Percentiles rank a stretch among this genome's conserved stretches.
These are phyloP conservation scores for Pseudogymnoascus sp. DNA, from an alignment of 2,329 filamentous ascomycete species.

Conservation along the genomic window DNA sequence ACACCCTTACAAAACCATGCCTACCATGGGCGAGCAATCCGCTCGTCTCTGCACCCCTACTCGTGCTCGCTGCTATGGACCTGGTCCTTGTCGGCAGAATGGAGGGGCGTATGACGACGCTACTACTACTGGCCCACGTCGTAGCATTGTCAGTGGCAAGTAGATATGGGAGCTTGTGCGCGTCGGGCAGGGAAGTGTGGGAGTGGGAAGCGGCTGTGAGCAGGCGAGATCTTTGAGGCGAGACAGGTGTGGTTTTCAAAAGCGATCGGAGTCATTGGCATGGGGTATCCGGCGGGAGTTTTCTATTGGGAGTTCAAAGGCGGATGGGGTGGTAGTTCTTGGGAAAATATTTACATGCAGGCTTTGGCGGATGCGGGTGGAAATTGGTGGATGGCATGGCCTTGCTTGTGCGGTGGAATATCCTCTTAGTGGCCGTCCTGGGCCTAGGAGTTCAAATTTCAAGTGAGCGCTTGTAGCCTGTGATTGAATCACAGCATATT, in stretches of 20 bases:
- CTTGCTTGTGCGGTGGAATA: not conserved
- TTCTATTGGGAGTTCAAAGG: not conserved
- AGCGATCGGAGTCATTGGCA: not conserved
- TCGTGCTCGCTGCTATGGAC: constrained; percentile 62
- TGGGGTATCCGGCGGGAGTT: not conserved
- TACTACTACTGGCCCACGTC: constrained; percentile 40
- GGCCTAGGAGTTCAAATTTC: not conserved
- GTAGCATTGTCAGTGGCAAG: constrained; percentile 34
- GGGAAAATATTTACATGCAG: not conserved
- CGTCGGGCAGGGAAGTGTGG: constrained; percentile 9
- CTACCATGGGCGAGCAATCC: constrained; percentile 61
- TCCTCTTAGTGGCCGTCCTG: not conserved
- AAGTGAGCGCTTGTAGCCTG: not conserved
- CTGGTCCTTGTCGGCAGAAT: constrained; percentile 36
- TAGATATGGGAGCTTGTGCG: constrained; percentile 29
- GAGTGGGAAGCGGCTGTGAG: constrained; percentile 9
- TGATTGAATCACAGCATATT: not conserved
- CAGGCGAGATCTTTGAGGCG: not conserved
- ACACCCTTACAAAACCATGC: constrained; percentile 58
- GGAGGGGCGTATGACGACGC: constrained; percentile 30
- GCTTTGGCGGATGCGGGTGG: not conserved
- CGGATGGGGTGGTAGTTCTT: not conserved
- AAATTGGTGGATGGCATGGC: not conserved
- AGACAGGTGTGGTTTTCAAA: not conserved
- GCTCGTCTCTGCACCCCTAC: constrained; percentile 57